phyloP scores from a whole-genome alignment of 371 early-diverging fungal species.

The Basidiobolus meristosporus region DNA sequence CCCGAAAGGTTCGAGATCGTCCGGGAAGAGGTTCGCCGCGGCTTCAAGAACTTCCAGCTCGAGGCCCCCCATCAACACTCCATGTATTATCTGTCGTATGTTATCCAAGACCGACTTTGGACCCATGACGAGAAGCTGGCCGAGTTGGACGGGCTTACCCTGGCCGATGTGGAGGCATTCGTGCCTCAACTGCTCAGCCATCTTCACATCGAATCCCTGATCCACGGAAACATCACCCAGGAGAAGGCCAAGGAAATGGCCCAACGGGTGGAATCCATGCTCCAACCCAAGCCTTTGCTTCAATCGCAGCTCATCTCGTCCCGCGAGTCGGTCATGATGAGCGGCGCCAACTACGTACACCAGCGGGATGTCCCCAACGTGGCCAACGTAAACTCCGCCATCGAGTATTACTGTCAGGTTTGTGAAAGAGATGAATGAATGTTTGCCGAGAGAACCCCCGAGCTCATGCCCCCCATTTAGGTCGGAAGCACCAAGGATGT shows the following conservation, averaged over 20 bases:
- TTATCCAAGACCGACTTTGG: constrained; percentile 67
- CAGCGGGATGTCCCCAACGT: constrained; percentile 42
- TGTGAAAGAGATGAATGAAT: constrained; percentile 1
- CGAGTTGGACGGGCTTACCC: constrained; percentile 27
- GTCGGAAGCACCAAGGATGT: constrained; percentile 30
- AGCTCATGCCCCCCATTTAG: constrained; percentile 3
- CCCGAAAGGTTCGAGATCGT: constrained; percentile 48
- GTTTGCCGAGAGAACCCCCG: not conserved
- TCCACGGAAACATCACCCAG: constrained; percentile 61
- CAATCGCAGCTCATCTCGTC: constrained; percentile 29
- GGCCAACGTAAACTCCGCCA: constrained; percentile 70
- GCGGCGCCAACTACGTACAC: constrained; percentile 16
- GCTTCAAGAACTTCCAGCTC: constrained; percentile 44
- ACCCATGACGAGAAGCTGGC: constrained; percentile 58
- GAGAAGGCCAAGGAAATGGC: constrained; percentile 34
- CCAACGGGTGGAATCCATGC: constrained; percentile 19
- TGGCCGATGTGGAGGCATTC: constrained; percentile 51
- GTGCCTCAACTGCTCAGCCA: constrained; percentile 42
- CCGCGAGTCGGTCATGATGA: constrained; percentile 22
- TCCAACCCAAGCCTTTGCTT: constrained; percentile 37
- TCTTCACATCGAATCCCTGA: constrained; percentile 55
- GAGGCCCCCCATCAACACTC: constrained; percentile 65
- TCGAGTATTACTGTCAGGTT: constrained; percentile 55
- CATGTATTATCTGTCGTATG: constrained; percentile 44
- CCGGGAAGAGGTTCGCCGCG: constrained; percentile 44